A percentile compares a stretch with the other conserved stretches of the same genome.
Evolutionary conservation across 2,329 filamentous ascomycete species (phyloP).

Genomic region (Nemania abortiva): DNA sequence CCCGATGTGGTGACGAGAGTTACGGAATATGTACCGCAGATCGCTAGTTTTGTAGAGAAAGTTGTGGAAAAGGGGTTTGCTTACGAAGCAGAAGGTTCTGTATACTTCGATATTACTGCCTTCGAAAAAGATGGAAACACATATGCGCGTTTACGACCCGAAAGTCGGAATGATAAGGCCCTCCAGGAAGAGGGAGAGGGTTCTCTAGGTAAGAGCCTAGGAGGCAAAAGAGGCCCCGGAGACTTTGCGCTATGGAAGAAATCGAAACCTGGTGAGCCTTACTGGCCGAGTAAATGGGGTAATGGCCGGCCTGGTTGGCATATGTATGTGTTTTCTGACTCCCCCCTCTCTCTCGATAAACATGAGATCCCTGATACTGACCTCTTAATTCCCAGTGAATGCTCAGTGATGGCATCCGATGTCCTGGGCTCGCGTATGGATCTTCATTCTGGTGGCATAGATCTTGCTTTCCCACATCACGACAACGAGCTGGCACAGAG

Average conservation of each 20-base stretch:
- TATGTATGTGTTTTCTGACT: conserved; percentile 62
- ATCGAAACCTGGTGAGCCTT: conserved; percentile 90
- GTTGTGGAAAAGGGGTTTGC: conserved; percentile 89
- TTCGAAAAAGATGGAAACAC: conserved; percentile 88
- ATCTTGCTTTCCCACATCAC: conserved; percentile 91
- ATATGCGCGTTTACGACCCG: conserved; percentile 87
- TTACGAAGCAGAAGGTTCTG: conserved; percentile 84
- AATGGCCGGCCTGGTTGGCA: conserved; percentile 93
- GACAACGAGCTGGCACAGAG: conserved; percentile 86
- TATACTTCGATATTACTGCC: conserved; percentile 91
- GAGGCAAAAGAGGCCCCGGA: conserved; percentile 78
- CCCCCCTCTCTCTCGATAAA: not conserved
- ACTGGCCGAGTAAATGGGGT: conserved; percentile 90
- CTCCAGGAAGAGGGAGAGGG: conserved; percentile 92
- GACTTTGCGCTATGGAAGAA: conserved; percentile 97
- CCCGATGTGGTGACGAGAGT: conserved; percentile 88
- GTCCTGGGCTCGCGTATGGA: conserved; percentile 88
- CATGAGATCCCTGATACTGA: conserved; percentile 16
- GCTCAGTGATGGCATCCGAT: conserved; percentile 80
- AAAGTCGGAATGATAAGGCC: conserved; percentile 84
- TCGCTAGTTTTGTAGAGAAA: conserved; percentile 84
- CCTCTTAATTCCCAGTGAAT: conserved; percentile 31
- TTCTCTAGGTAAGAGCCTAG: conserved; percentile 72
- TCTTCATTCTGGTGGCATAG: conserved; percentile 92
- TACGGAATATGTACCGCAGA: conserved; percentile 91